Evolutionary conservation across 768 basidiomycete genomes (phyloP).

Genomic region (Lentinula sp.): DNA sequence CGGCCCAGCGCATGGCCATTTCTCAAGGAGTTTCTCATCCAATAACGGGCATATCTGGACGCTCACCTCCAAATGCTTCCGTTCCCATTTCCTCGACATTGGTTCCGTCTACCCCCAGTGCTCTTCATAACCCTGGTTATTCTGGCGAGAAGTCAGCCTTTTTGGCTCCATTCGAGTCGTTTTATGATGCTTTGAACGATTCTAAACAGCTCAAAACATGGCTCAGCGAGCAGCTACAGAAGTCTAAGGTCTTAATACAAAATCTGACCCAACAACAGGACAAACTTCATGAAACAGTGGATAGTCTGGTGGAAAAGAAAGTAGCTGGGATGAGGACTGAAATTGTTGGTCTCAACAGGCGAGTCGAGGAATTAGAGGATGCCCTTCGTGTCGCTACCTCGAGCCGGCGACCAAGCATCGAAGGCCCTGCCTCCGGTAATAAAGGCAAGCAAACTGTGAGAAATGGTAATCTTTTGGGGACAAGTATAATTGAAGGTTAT

Average conservation of each 20-base stretch:
- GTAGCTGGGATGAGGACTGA: conserved; percentile 56
- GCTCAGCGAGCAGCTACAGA: conserved; percentile 68
- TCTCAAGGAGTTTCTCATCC: conserved; percentile 17
- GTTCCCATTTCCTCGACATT: conserved; percentile 63
- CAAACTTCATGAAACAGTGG: conserved; percentile 52
- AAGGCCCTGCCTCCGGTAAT: conserved; percentile 12
- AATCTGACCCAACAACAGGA: conserved; percentile 57
- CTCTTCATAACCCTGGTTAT: conserved; percentile 55
- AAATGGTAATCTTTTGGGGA: conserved; percentile 27
- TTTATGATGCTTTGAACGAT: conserved; percentile 82
- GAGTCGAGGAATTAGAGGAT: conserved; percentile 68
- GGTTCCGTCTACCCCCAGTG: conserved; percentile 66
- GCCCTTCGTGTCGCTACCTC: conserved; percentile 25
- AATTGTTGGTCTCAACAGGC: conserved; percentile 48
- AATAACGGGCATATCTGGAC: conserved; percentile 25
- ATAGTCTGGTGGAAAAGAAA: conserved; percentile 55
- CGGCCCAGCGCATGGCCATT: conserved; percentile 32
- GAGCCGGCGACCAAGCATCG: conserved; percentile 21
- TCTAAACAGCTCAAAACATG: conserved; percentile 73
- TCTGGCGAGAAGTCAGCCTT: conserved; percentile 69
- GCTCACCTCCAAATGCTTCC: conserved; percentile 52
- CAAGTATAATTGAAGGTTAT: conserved; percentile 32
- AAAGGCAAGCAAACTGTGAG: conserved; percentile 27
- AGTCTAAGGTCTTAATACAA: conserved; percentile 50
- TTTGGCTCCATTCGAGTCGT: conserved; percentile 74